Evolutionary conservation across 805 yeast genomes (phyloP).

Genomic region (Cyberlindnera veronae): DNA sequence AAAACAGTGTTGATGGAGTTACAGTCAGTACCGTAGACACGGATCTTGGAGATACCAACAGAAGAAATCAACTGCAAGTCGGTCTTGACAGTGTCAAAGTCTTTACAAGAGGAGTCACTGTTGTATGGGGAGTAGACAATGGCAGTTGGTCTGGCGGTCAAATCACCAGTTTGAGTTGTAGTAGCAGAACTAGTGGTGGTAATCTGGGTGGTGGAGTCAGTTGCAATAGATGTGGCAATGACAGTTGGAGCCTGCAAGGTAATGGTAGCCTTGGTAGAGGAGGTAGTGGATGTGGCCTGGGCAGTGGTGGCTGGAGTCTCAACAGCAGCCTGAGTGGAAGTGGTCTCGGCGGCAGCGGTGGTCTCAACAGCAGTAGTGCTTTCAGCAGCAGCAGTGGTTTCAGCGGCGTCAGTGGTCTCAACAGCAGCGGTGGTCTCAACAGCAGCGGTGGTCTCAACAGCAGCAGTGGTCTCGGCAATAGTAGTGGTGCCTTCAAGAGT

Average conservation of each 20-base stretch:
- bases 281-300: constrained; percentile 19
- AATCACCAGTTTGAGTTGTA: constrained; percentile 21
- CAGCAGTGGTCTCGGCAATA: constrained; percentile 14
- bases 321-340: constrained; percentile 13
- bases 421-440: constrained; percentile 26
- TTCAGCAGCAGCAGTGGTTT: constrained; percentile 16
- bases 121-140: constrained; percentile 80
- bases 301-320: constrained; percentile 28
- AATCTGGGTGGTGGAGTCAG: constrained; percentile 14
- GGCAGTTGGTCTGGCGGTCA: constrained; percentile 45
- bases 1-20: constrained; percentile 59
- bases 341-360: constrained; percentile 11
- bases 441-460: constrained; percentile 15
- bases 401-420: constrained; percentile 26
- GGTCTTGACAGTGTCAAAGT: constrained; percentile 43
- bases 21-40: constrained; percentile 90
- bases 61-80: constrained; percentile 58
- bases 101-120: constrained; percentile 65
- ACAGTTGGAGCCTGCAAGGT: constrained; percentile 23
- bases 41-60: constrained; percentile 61
- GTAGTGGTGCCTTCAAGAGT: constrained; percentile 14
- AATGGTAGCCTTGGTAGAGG: constrained; percentile 13
- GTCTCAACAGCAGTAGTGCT: constrained; percentile 14
- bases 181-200: constrained; percentile 27
- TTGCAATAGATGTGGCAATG: constrained; percentile 14